Evolutionary conservation across 2,329 filamentous ascomycete genomes (phyloP), one percentile per base, ranked within the genome.

Genomic region (Phialophora tarda): DNA sequence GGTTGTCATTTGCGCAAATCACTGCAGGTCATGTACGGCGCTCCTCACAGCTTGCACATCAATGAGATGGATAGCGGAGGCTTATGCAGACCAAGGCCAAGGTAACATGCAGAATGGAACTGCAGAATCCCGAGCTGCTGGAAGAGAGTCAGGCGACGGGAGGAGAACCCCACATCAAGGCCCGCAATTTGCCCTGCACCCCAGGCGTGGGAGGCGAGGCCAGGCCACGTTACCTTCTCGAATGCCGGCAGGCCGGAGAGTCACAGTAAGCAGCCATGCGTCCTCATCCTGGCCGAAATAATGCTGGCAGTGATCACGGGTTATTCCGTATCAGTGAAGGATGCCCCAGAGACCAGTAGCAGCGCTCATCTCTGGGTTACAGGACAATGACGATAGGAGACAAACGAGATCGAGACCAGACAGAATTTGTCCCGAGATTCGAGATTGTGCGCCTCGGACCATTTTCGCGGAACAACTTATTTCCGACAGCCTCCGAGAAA

Each of bases 1-100:
- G 26, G 65, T 63, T 41, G 68, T 62, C 68, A 70, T 70, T 59
- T 59, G 59, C 47, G 54, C 59, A 32, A 51, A 14, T 30, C 53
- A 32, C 21, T 24, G 53, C 48, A 38, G 23, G 32, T 30, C 60
- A 8, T 55, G 7, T 21, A 51, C 21, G 44, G 21, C 38, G 30
- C 28, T 50, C 12, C n/a, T 59, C 24, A 26, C 44, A n/a, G 47
- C 57, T 30, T 51, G 17, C 57, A 59, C 48, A 44, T 44, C 17
- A 4, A 44, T 3, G 14, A 44, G 38, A n/a, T 44, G 38, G 14
- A 8, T 44, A 44, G n/a, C 17, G 38, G 38, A 44, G 6, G 38
- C 38, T 44, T 28, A 51, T 51, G 48, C 48, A 51, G 23, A 51
- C 21, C 48, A 51, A 51, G 21, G 48, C 48, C 48, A 51, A 51